Conservation (phyloP, 208 protist species). For the Jaenimonas drosophilae region DNA sequence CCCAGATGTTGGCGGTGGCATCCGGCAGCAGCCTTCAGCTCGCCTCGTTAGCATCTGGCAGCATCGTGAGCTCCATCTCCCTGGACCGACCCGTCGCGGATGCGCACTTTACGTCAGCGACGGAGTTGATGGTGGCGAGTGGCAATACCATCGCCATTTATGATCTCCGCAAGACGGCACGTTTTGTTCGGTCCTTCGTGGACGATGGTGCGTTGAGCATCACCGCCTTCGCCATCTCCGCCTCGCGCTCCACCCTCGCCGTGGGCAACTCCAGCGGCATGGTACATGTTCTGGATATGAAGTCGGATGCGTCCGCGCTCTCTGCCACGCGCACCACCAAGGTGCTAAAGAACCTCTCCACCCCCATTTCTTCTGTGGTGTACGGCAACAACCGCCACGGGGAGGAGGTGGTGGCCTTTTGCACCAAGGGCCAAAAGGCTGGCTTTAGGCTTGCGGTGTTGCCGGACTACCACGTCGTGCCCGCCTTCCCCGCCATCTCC, state of each 20-base stretch:
- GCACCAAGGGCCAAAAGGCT: slow-evolving; percentile 57
- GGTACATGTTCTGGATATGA: slow-evolving; percentile 46
- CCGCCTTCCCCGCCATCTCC: slow-evolving; percentile 64
- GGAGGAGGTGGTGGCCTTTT: slow-evolving; percentile 48
- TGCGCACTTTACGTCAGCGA: slow-evolving; percentile 30
- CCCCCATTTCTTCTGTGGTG: slow-evolving; percentile 32
- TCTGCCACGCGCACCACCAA: slow-evolving; percentile 7
- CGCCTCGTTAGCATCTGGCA: slow-evolving; percentile 56
- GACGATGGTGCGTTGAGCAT: slow-evolving; percentile 60
- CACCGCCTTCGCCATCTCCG: slow-evolving; percentile 34
- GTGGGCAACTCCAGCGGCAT: slow-evolving; percentile 65
- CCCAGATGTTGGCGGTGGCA: slow-evolving; percentile 28
- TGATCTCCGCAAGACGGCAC: slow-evolving; percentile 64
- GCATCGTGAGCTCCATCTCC: slow-evolving; percentile 39
- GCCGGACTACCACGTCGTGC: slow-evolving; percentile 57
- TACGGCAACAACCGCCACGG: slow-evolving; percentile 55
- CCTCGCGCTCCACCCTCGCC: slow-evolving; percentile 16
- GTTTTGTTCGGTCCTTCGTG: slow-evolving; percentile 34
- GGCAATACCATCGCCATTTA: slow-evolving; percentile 58
- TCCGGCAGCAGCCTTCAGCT: slow-evolving; percentile 46
- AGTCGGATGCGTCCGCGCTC: not conserved
- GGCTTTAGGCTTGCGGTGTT: slow-evolving; percentile 67
- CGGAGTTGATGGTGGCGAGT: slow-evolving; percentile 53
- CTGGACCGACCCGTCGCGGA: slow-evolving; percentile 37
- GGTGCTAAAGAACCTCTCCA: slow-evolving; percentile 73